Percentiles rank a stretch among this genome's conserved stretches.
Evolutionary conservation across 306 rosid genomes (phyloP).

Genomic region (Begonia loranthoides): DNA sequence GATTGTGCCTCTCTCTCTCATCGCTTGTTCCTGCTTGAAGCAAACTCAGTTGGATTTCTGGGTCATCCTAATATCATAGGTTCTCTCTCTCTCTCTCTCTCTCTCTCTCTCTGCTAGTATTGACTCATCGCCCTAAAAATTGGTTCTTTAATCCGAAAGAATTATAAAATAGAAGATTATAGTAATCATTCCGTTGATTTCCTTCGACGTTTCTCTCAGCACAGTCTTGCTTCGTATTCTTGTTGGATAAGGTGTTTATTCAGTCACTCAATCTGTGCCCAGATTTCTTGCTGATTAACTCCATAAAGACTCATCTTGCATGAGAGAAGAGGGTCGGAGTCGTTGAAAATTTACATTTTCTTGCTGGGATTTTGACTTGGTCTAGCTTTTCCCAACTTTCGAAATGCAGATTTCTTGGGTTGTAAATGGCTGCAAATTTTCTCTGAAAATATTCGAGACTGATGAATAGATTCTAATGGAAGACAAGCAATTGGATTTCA

Average conservation of each 20-base stretch:
- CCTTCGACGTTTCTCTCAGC: no score
- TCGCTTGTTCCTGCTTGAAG: not conserved
- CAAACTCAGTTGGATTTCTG: not conserved
- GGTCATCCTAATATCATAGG: conserved; percentile 1
- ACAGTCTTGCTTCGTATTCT: no score
- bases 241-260: no score
- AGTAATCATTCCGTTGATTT: no score
- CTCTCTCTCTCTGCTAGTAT: not conserved
- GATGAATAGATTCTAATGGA: conserved; percentile 34
- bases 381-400: not conserved
- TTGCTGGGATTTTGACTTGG: not conserved
- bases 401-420: not conserved
- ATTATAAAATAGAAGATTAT: not conserved
- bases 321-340: no score
- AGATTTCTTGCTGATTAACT: no score
- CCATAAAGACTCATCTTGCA: no score
- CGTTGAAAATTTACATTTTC: no score
- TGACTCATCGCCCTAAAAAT: no score
- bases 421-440: no score
- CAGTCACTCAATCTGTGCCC: no score
- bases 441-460: conserved; percentile 7
- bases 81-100: not conserved
- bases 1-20: not conserved
- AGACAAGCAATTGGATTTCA: conserved; percentile 66
- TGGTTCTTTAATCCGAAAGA: not conserved